Evolutionary conservation across 2,329 filamentous ascomycete species (phyloP), one percentile per base, ranked within the genome.

Genomic region (Ophiostoma pallidulum): DNA sequence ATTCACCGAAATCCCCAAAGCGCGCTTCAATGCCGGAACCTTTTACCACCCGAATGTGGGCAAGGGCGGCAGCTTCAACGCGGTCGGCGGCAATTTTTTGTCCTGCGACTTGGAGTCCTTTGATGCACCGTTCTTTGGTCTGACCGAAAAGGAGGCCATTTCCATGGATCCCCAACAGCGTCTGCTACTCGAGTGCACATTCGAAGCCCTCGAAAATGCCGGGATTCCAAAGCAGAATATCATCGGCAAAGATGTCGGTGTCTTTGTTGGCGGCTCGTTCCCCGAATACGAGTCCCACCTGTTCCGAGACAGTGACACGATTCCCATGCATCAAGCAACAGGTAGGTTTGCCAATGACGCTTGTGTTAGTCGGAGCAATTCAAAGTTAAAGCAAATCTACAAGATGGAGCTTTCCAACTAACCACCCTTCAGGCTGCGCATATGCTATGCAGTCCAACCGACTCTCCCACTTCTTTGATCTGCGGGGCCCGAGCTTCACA

Each of bases 121-220:
- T 48, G 73, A 76, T 43, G 72, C 72, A 0, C 68, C 70, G 0
- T 76, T 76, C 55, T 77, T 77, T 56, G 67, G 35, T 5, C 60
- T 75, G n/a, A 72, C 71, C 0, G 64, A 69, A 51, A 69, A 71
- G 51, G 50, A 75, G 57, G 72, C 69, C 24, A 63, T 63, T 41
- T 69, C 71, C 0, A 72, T 77, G 69, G 74, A 78, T 41, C 74
- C 74, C 0, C 73, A 77, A 51, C 73, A 77, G 49, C 65, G 74
- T 1, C 61, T 74, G 18, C 62, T 75, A 8, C 62, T 77, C 2
- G 73, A 78, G 56, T 73, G 70, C 50, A 69, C 71, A 0, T 77
- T 72, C 50, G 74, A 78, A 56, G 72, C 73, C 0, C 60, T 77
- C 9, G 74, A 77, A 53, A 73, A 69, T 48, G 72, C 72, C 2